Conservation (phyloP, 2,329 filamentous ascomycete genomes). For the Torrubiella hemipterigena region DNA sequence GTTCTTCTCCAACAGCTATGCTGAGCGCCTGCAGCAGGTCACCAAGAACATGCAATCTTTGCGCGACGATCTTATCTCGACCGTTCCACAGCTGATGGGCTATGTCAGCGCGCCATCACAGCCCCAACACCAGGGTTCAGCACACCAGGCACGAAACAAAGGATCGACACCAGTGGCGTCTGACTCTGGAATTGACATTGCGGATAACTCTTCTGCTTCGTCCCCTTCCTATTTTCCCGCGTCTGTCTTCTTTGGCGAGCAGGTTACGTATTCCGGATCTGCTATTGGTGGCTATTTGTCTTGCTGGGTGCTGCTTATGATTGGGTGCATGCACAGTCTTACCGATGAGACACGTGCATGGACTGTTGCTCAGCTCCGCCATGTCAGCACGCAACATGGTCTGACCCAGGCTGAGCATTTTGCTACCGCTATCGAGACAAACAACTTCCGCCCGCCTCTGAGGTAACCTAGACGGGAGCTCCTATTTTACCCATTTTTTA, state of each 20-base stretch:
- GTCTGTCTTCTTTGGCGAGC: slow-evolving; percentile 4
- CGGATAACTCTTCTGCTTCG: slow-evolving; percentile 1
- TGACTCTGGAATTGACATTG: slow-evolving; percentile 4
- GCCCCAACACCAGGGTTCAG: slow-evolving; percentile 7
- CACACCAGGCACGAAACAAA: slow-evolving; percentile 5
- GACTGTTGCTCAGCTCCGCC: slow-evolving; percentile 4
- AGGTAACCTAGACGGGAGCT: slow-evolving; percentile 1
- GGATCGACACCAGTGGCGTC: slow-evolving; percentile 4
- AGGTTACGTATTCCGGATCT: slow-evolving; percentile 4
- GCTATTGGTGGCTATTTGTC: slow-evolving; percentile 5
- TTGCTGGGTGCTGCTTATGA: slow-evolving; percentile 4
- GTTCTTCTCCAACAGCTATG: slow-evolving; percentile 7
- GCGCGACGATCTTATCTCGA: slow-evolving; percentile 4
- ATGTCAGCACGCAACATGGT: slow-evolving; percentile 5
- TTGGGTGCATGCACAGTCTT: slow-evolving; percentile 7
- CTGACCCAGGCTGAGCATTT: slow-evolving; percentile 5
- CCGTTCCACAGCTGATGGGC: slow-evolving; percentile 6
- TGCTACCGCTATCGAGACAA: slow-evolving; percentile 5
- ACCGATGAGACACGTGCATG: slow-evolving; percentile 6
- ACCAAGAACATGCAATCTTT: slow-evolving; percentile 5
- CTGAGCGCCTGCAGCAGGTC: slow-evolving; percentile 5
- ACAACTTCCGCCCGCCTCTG: slow-evolving; percentile 6
- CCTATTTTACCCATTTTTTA: background rate
- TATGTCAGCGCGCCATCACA: slow-evolving; percentile 5
- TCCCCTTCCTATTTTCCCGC: slow-evolving; percentile 4